Evolutionary conservation across 495 filamentous ascomycete species (phyloP), one percentile per base, ranked within the genome.

Genomic region (Aspergillus ostianus): DNA sequence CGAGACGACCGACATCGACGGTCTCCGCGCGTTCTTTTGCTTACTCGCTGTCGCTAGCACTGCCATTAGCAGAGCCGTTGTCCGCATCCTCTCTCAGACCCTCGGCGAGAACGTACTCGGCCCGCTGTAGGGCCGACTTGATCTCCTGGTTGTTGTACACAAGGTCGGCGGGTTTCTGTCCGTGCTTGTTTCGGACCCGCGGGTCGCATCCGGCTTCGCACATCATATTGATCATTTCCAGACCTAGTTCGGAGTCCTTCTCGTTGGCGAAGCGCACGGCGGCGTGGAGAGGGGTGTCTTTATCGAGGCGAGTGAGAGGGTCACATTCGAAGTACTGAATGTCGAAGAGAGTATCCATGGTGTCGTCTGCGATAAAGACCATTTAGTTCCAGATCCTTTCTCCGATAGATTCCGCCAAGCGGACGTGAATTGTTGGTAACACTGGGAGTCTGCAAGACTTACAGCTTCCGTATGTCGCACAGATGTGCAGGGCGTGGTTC

Each of bases 251-350:
- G 58, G 81, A 72, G 66, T 90, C 86, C 29, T 80, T 84, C 4
- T 80, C 74, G 74, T 93, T 97, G 71, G 90, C 86, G 74, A 86
- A 97, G 30, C 89, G 84, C 44, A 98, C 88, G 17, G 91, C 92
- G 66, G 84, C 83, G 80, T 98, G 94, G 41, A 98, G 81, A 8
- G 93, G 93, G 2, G 92, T 97, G 74, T 98, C 92, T 57, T 85
- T 84, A 61, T 98, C 94, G 67, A 85, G 61, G 29, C 87, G 86
- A 70, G 88, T 91, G 56, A 90, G 63, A 6, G 91, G 91, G 80
- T 98, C 94, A 71, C 94, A 96, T 80, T 98, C 94, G 72, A 98
- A 88, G 56, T 85, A 90, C 57, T 92, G 87, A 71, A 96, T 92
- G 80, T 98, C 95, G 59, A 98, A 93, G 51, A 98, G 85, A 51